These are phyloP conservation scores for Aspergillus fumigatiaffinis DNA, from an alignment of 2,329 filamentous ascomycete genomes.

Conservation along the genomic window DNA sequence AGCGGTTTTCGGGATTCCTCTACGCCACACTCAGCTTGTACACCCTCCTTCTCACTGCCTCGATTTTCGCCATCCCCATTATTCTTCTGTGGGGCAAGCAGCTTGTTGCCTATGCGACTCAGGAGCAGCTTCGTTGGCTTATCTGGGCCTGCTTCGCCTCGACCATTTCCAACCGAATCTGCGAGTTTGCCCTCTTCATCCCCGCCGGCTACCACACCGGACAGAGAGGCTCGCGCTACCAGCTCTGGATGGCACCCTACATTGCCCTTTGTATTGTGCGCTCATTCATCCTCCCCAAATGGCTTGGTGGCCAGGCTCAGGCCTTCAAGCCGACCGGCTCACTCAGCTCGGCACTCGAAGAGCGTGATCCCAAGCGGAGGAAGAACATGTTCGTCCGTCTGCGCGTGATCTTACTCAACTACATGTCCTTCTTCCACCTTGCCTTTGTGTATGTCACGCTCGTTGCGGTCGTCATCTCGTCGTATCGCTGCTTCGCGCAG, in stretches of 20 bases:
- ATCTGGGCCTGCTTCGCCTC: conserved; percentile 54
- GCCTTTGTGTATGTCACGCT: conserved; percentile 53
- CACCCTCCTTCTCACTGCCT: conserved; percentile 53
- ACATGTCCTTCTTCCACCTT: conserved; percentile 54
- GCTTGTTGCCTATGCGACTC: conserved; percentile 53
- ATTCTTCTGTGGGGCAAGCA: conserved; percentile 56
- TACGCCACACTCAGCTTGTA: conserved; percentile 55
- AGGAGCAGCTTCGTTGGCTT: conserved; percentile 56
- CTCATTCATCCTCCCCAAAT: conserved; percentile 55
- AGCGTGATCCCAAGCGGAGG: conserved; percentile 47
- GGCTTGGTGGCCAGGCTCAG: conserved; percentile 57
- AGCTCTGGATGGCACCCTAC: conserved; percentile 62
- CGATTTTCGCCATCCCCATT: conserved; percentile 57
- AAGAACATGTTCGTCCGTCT: conserved; percentile 50
- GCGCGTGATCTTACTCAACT: conserved; percentile 53
- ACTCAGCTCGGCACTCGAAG: conserved; percentile 53
- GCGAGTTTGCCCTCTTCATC: conserved; percentile 56
- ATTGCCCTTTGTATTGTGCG: conserved; percentile 56
- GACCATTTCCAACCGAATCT: conserved; percentile 50
- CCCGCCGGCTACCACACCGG: conserved; percentile 58
- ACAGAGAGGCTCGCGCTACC: conserved; percentile 53
- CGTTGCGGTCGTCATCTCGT: conserved; percentile 48
- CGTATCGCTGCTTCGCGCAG: conserved; percentile 48
- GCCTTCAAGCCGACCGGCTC: conserved; percentile 61
- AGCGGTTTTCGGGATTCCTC: conserved; percentile 58